Evolutionary conservation across 2,329 filamentous ascomycete genomes (phyloP), one percentile per base, ranked within the genome.

Genomic region (Monilinia laxa): DNA sequence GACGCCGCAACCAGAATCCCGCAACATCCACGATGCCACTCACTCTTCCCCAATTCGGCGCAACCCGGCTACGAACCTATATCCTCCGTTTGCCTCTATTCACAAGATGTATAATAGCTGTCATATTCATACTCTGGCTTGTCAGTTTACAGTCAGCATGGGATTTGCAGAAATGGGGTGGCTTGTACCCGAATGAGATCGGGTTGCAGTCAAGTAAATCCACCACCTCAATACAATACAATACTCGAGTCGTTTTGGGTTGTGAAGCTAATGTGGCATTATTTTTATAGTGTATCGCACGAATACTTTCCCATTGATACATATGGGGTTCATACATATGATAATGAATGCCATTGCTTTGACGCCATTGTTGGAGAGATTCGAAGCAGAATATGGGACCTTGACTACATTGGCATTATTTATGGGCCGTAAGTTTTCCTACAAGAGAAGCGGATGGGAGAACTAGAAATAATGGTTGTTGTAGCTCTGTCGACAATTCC

Each of bases 351-450:
- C 92, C 31, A 63, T 96, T 70, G 91, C 92, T 28, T 78, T 98
- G 70, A 88, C 89, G 51, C 95, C 95, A n/a, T 82, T 99, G 62
- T 81, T 99, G 77, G 94, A 97, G 79, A 87, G 93, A 69, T 99
- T 98, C 78, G 95, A 99, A 80, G 85, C 87, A 69, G 94, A 97
- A 77, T 88, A 96, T 78, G 95, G 95, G 63, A 98, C 94, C 10
- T 81, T 98, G 75, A 92, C 92, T 35, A 90, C 92, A n/a, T 77
- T 96, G 70, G 87, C 91, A 47, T 82, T 98, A 63, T 97, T 98
- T 78, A 87, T 95, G 74, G 95, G 95, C 67, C 93, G 93, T 96
- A 83, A 82, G 93, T 85, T 53, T 68, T 25, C 49, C 23, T 25
- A 18, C 18, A 23, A n/a, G 25, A n/a, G 6, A 35, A 40, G 59